Conservation (phyloP, 2,329 filamentous ascomycete genomes). For the Epichloe bromicola region DNA sequence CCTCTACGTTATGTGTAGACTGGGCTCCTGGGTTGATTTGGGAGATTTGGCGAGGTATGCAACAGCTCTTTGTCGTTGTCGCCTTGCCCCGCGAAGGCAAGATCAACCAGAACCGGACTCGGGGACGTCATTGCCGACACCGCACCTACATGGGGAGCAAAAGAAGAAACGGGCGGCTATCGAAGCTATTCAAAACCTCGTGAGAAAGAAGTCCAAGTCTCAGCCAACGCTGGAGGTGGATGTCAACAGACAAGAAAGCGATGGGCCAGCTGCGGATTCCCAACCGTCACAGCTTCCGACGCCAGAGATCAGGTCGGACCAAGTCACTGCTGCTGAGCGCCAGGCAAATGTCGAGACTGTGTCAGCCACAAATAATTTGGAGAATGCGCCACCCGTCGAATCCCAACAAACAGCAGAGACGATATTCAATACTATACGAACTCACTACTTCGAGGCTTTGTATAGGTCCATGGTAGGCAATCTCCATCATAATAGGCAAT, state of each 20-base stretch:
- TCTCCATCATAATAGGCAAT: slow-evolving; percentile 25
- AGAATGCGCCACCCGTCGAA: slow-evolving; percentile 4
- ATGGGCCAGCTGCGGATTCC: slow-evolving; percentile 7
- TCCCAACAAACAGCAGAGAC: slow-evolving; percentile 31
- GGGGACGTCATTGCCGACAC: slow-evolving; percentile 24
- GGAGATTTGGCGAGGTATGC: slow-evolving; percentile 37
- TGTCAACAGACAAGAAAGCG: slow-evolving; percentile 11
- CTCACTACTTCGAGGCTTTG: slow-evolving; percentile 45
- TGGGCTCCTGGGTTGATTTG: slow-evolving; percentile 54
- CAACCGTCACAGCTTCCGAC: slow-evolving; percentile 10
- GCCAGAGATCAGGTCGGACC: neutral
- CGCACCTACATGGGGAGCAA: slow-evolving; percentile 33
- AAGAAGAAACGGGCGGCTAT: slow-evolving; percentile 47
- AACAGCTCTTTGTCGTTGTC: slow-evolving; percentile 24
- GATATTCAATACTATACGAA: slow-evolving; percentile 45
- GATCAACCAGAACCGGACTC: slow-evolving; percentile 11
- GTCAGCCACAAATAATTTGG: neutral
- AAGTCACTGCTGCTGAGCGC: neutral
- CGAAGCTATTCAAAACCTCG: slow-evolving; percentile 48
- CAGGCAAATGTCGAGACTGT: neutral
- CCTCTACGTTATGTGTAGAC: slow-evolving; percentile 54
- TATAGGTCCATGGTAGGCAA: slow-evolving; percentile 51
- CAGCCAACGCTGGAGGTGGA: slow-evolving; percentile 27
- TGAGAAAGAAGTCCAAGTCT: slow-evolving; percentile 37
- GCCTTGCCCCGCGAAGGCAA: slow-evolving; percentile 13